phyloP scores from a whole-genome alignment of 345 rosid species.

The Gossypium australe region DNA sequence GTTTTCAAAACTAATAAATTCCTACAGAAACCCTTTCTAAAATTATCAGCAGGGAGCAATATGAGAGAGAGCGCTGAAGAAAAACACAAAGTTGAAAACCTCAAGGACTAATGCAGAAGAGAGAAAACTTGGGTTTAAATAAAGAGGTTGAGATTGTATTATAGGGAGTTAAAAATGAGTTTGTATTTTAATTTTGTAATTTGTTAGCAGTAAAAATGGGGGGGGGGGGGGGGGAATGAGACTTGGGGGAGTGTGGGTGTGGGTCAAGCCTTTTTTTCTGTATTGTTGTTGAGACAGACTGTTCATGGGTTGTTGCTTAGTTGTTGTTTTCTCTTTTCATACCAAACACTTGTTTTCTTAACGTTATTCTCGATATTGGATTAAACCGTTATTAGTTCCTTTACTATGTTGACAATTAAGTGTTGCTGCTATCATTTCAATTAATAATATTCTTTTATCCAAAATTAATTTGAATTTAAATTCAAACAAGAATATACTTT shows the following conservation, averaged over 20 bases:
- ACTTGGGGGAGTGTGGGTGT: background rate
- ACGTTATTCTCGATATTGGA: background rate
- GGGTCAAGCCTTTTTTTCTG: background rate
- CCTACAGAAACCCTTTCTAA: background rate
- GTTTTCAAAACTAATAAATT: background rate
- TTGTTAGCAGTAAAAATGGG: background rate
- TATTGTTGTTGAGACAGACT: constrained; percentile 11
- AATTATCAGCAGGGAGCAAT: background rate
- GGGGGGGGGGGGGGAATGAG: background rate
- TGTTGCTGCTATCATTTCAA: background rate
- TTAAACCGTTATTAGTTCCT: constrained; percentile 7
- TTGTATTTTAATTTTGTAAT: background rate
- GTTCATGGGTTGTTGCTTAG: background rate
- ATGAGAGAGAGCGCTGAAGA: background rate
- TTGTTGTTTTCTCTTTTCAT: background rate
- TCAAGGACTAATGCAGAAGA: background rate
- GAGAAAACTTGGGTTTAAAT: background rate
- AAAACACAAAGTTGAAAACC: background rate
- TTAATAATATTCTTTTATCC: no score
- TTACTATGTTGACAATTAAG: background rate
- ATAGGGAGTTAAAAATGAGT: background rate
- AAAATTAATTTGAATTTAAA: background rate
- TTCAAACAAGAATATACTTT: background rate
- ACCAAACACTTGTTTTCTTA: background rate
- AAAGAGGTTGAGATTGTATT: background rate